phyloP scores from a whole-genome alignment of 1,284 basidiomycete species.

The Tylopilus orsonianus region DNA sequence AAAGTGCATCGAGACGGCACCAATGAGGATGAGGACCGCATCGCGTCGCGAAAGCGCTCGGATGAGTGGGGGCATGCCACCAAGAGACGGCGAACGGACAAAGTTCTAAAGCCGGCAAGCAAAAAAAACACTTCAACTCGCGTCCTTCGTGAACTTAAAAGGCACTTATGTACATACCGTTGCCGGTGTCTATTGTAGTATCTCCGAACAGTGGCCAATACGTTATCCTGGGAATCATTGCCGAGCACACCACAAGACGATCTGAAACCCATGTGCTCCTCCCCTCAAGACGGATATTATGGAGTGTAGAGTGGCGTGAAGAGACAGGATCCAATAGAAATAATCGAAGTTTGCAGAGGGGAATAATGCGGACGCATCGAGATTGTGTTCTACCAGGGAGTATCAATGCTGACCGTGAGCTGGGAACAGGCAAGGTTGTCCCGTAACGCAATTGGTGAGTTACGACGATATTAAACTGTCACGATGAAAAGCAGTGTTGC shows the following conservation, averaged over 20 bases:
- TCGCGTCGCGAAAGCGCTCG: slow-evolving; percentile 42
- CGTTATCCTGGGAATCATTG: not conserved
- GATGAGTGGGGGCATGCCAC: slow-evolving; percentile 27
- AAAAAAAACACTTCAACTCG: no score
- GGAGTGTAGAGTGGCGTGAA: no score
- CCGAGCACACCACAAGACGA: not conserved
- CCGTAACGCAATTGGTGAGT: no score
- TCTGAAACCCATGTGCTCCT: not conserved
- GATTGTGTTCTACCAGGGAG: no score
- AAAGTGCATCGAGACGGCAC: slow-evolving; percentile 53
- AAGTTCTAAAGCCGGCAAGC: not conserved
- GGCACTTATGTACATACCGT: not conserved
- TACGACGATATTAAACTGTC: no score
- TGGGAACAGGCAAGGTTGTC: no score
- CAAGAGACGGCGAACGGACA: not conserved
- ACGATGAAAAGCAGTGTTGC: no score
- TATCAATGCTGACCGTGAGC: no score
- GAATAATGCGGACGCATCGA: no score
- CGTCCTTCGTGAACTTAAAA: no score
- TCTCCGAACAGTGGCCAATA: not conserved
- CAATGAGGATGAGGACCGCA: slow-evolving; percentile 49
- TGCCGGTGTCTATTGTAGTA: not conserved
- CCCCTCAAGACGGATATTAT: not conserved
- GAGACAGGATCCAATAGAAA: no score
- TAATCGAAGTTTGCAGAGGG: no score